phyloP scores from a whole-genome alignment of 2,329 filamentous ascomycete species.

The Calonectria pseudoreteaudii region DNA sequence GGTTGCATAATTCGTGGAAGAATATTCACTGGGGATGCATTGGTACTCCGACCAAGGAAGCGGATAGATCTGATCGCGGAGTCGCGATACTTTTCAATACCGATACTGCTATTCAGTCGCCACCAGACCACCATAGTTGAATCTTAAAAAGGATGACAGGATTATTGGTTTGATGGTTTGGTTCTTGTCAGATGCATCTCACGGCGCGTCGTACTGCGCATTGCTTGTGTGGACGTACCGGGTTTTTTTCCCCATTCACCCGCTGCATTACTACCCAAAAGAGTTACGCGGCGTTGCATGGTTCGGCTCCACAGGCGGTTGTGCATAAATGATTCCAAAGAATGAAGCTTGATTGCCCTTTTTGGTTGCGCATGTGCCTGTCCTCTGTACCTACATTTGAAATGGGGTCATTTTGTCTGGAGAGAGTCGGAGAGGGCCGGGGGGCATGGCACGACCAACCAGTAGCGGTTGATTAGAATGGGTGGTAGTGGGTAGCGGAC shows the following conservation, averaged over 20 bases:
- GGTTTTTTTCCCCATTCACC: background rate
- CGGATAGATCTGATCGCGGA: background rate
- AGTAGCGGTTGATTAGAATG: background rate
- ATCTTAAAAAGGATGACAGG: background rate
- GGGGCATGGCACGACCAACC: background rate
- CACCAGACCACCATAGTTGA: background rate
- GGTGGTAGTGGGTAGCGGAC: background rate
- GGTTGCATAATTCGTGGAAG: background rate
- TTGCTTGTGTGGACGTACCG: background rate
- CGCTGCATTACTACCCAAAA: background rate
- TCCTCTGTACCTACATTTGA: background rate
- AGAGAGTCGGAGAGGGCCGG: background rate
- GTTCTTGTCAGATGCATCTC: background rate
- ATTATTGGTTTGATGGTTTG: background rate
- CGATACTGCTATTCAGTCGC: background rate
- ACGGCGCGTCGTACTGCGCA: background rate
- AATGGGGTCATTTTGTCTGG: slow-evolving; percentile 1
- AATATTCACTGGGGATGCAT: background rate
- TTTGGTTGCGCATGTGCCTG: background rate
- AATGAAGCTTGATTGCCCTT: background rate
- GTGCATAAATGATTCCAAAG: slow-evolving; percentile 4
- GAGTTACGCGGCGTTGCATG: background rate
- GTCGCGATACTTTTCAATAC: background rate
- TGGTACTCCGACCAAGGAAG: background rate
- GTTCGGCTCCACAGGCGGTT: background rate